Evolutionary conservation across 352 stramenopile species (phyloP), one percentile per base, ranked within the genome.

Genomic region (Globisporangium apiculatum): DNA sequence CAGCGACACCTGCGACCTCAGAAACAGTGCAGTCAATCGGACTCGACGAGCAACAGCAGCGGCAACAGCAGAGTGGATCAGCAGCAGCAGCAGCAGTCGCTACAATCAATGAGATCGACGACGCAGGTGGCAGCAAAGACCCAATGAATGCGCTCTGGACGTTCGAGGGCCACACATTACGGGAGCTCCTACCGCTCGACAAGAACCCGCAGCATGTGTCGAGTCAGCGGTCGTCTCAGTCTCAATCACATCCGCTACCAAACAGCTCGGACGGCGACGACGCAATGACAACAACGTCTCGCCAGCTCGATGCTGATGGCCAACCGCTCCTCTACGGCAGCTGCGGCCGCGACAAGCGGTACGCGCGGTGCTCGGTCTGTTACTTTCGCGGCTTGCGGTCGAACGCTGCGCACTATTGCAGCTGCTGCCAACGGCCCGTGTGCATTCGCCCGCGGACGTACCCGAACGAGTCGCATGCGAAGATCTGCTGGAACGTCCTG

Each of bases 401-500:
- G 65, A 89, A 89, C 58, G 79, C 79, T 49, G 69, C 67, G 24
- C 76, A 87, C 53, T 89, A 87, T 46, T 89, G 79, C 53, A 69
- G 69, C 17, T 86, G 79, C 62, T 89, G 79, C 58, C 77, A 87
- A 60, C 75, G 78, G 3, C 65, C 79, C n/a, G 77, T 89, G 62
- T 89, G 79, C 55, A 81, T 87, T 51, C 79, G 79, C 10, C 76
- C 79, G 48, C 73, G 79, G 4, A 77, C 69, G 48, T 87, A 89
- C 53, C 79, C 79, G 12, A 75, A 76, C 48, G 79, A 89, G 56
- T 68, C 81, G 37, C 69, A 87, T 49, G 68, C 76, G 9, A 89
- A 89, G 68, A 89, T 89, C 53, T 89, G 76, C 65, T 89, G 79
- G 79, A 89, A 89, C 48, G 79, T 89, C 59, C 68, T 89, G 42